Percentiles rank a stretch among this genome's conserved stretches.
These are phyloP conservation scores for Alternaria sp. DNA, from an alignment of 2,329 filamentous ascomycete species.

Conservation along the genomic window DNA sequence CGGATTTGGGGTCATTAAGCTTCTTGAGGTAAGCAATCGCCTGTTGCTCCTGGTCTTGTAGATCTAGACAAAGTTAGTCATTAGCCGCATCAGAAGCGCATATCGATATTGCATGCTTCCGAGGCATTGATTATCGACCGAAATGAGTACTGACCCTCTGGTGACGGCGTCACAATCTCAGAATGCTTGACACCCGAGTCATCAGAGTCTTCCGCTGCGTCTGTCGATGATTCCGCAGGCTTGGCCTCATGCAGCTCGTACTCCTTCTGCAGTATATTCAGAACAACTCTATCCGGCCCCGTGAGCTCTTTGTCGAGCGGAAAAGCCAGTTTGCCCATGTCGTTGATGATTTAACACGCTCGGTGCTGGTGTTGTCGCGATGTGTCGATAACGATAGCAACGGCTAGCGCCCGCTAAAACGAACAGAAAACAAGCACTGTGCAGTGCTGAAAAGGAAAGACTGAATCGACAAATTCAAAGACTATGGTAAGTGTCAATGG, in stretches of 20 bases:
- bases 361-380: neutral
- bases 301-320: conserved; percentile 41
- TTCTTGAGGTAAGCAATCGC: conserved; percentile 55
- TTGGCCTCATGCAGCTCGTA: conserved; percentile 26
- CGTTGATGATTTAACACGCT: conserved; percentile 2
- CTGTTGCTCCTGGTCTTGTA: conserved; percentile 38
- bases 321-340: conserved; percentile 42
- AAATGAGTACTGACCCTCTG: conserved; percentile 30
- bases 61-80: conserved; percentile 25
- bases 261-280: conserved; percentile 39
- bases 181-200: conserved; percentile 35
- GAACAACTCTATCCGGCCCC: conserved; percentile 37
- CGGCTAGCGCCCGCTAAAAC: neutral
- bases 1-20: conserved; percentile 57
- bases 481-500: neutral
- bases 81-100: neutral
- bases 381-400: neutral
- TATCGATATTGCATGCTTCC: neutral
- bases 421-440: neutral
- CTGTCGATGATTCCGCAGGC: neutral
- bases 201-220: conserved; percentile 31
- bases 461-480: neutral
- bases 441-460: neutral
- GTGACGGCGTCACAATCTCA: conserved; percentile 36
- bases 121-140: neutral